A percentile compares a stretch with the other conserved stretches of the same genome.
Conservation (phyloP, 1,139 yeast genomes). For the Waltiozyma sp. region DNA sequence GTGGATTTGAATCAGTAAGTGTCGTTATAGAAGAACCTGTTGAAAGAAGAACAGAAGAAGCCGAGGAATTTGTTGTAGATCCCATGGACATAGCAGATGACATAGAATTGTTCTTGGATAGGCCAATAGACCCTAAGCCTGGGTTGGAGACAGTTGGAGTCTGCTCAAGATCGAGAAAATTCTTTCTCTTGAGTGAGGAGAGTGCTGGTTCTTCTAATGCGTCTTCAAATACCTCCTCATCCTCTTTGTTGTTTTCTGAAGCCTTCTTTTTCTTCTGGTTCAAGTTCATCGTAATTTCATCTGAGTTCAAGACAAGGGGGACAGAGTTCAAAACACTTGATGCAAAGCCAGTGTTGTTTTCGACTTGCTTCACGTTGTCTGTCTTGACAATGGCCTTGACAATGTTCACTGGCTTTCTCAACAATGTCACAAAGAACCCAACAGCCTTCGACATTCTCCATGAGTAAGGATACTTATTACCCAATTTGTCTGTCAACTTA, state of each 20-base stretch:
- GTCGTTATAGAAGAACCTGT: background rate
- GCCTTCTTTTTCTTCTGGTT: slow-evolving; percentile 4
- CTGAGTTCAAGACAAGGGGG: slow-evolving; percentile 12
- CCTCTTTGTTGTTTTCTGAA: background rate
- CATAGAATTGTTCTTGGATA: background rate
- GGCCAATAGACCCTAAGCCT: background rate
- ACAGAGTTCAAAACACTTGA: slow-evolving; percentile 15
- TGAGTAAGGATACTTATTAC: slow-evolving; percentile 41
- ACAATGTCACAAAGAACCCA: slow-evolving; percentile 28
- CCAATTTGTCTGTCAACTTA: slow-evolving; percentile 22
- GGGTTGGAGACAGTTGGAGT: background rate
- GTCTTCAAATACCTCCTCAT: background rate
- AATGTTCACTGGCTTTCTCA: slow-evolving; percentile 26
- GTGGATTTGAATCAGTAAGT: background rate
- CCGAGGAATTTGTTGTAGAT: background rate
- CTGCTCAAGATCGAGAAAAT: background rate
- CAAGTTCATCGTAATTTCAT: slow-evolving; percentile 11
- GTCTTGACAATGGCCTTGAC: slow-evolving; percentile 14
- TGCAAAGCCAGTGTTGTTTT: slow-evolving; percentile 12
- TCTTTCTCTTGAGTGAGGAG: background rate
- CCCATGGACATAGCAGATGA: background rate
- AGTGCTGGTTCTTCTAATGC: background rate
- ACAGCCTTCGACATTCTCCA: slow-evolving; percentile 43
- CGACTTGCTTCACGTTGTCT: slow-evolving; percentile 12
- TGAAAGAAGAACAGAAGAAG: background rate